These are phyloP conservation scores for Beauveria asiatica DNA, from an alignment of 2,329 filamentous ascomycete species.

Conservation along the genomic window DNA sequence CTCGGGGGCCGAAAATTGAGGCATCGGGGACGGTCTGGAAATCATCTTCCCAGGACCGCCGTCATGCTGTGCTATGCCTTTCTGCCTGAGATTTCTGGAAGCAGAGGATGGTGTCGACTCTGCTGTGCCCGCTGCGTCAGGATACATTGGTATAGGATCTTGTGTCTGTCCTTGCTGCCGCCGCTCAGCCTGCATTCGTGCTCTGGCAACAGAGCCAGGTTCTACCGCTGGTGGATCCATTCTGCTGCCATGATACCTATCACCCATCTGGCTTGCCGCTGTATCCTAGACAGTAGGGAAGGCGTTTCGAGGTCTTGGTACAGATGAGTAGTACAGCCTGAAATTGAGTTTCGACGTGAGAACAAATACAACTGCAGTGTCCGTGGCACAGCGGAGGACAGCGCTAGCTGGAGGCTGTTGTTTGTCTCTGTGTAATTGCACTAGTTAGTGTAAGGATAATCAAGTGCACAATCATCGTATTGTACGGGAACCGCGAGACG, in stretches of 20 bases:
- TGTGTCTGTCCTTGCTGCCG: conserved; percentile 11
- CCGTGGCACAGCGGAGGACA: background rate
- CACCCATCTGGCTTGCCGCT: conserved; percentile 3
- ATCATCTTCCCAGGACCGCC: conserved; percentile 33
- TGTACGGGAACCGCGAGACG: background rate
- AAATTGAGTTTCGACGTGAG: background rate
- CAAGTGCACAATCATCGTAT: background rate
- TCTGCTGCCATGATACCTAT: conserved; percentile 4
- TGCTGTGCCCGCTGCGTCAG: background rate
- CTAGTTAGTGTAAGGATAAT: background rate
- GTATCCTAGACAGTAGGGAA: background rate
- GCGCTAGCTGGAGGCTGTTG: background rate
- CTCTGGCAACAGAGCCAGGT: conserved; percentile 9
- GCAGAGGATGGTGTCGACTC: conserved; percentile 6
- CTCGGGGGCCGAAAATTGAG: conserved; percentile 46
- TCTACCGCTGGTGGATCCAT: conserved; percentile 5
- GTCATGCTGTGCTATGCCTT: conserved; percentile 1
- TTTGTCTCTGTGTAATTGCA: background rate
- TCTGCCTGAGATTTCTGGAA: conserved; percentile 11
- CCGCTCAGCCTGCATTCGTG: background rate
- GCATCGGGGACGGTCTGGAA: conserved; percentile 42
- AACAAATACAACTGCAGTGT: background rate
- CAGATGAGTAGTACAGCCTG: background rate
- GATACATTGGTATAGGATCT: conserved; percentile 10
- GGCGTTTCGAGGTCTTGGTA: background rate